These are phyloP conservation scores for Curvularia verruculosa DNA, from an alignment of 2,329 filamentous ascomycete species.

Conservation along the genomic window DNA sequence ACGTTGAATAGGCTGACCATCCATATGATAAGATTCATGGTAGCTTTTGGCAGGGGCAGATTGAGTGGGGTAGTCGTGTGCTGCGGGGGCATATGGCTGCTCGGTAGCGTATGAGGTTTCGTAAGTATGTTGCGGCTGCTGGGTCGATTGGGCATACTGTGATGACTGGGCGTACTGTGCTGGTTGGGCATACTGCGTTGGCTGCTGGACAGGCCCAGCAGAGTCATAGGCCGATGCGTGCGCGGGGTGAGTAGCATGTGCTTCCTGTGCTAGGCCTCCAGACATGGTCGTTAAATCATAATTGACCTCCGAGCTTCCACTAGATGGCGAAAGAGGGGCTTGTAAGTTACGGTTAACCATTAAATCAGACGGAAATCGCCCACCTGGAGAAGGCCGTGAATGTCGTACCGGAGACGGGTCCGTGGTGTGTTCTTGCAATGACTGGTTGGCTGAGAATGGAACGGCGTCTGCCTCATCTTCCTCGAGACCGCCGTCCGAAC, in stretches of 20 bases:
- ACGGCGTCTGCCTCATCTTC: constrained; percentile 68
- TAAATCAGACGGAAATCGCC: constrained; percentile 94
- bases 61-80: constrained; percentile 8
- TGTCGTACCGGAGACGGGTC: constrained; percentile 51
- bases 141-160: constrained; percentile 9
- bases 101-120: constrained; percentile 25
- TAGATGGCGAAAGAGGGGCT: constrained; percentile 78
- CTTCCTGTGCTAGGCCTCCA: constrained; percentile 57
- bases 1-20: constrained; percentile 23
- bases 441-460: constrained; percentile 67
- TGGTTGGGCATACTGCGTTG: background rate
- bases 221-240: constrained; percentile 29
- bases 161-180: too few species aligned
- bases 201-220: constrained; percentile 18
- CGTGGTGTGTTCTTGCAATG: constrained; percentile 45
- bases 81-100: constrained; percentile 14
- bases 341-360: constrained; percentile 86
- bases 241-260: constrained; percentile 30
- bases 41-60: constrained; percentile 4
- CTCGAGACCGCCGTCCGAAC: constrained; percentile 46
- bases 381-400: constrained; percentile 85
- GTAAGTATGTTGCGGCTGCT: constrained; percentile 22
- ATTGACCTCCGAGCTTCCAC: constrained; percentile 73
- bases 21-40: constrained; percentile 4
- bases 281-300: constrained; percentile 66